Percentiles rank a stretch among this genome's conserved stretches.
Conservation (phyloP, 805 yeast species). For the Geotrichum ghanense region DNA sequence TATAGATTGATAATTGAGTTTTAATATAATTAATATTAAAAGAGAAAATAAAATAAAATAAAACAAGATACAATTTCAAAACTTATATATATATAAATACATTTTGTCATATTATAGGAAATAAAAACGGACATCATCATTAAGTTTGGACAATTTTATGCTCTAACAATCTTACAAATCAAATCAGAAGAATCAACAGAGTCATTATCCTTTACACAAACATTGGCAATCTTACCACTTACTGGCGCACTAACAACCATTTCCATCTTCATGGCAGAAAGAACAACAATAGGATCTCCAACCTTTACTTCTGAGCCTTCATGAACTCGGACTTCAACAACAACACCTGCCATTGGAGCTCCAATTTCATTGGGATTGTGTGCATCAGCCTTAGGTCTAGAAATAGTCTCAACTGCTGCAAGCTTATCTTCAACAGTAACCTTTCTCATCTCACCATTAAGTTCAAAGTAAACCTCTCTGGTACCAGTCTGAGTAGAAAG, state of each 20-base stretch:
- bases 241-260: slow-evolving; percentile 94
- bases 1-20: too few relatives aligned
- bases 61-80: too few relatives aligned
- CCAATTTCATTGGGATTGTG: slow-evolving; percentile 87
- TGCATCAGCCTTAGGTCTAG: slow-evolving; percentile 84
- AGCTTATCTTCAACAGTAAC: slow-evolving; percentile 83
- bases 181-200: slow-evolving; percentile 92
- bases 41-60: too few relatives aligned
- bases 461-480: slow-evolving; percentile 94
- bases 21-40: too few relatives aligned
- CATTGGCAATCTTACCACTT: slow-evolving; percentile 70
- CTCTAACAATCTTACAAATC: slow-evolving; percentile 47
- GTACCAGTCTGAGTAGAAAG: slow-evolving; percentile 73
- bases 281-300: slow-evolving; percentile 90
- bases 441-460: slow-evolving; percentile 97
- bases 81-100: too few relatives aligned
- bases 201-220: slow-evolving; percentile 79
- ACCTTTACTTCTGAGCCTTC: slow-evolving; percentile 82
- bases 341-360: slow-evolving; percentile 99
- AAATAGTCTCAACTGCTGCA: slow-evolving; percentile 71
- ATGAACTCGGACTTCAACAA: slow-evolving; percentile 87
- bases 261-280: slow-evolving; percentile 99
- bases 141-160: too few relatives aligned
- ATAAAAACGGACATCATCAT: too few relatives aligned
- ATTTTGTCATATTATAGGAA: too few relatives aligned